phyloP scores from a whole-genome alignment of 2,329 filamentous ascomycete genomes.

The Penicillium oxalicum region DNA sequence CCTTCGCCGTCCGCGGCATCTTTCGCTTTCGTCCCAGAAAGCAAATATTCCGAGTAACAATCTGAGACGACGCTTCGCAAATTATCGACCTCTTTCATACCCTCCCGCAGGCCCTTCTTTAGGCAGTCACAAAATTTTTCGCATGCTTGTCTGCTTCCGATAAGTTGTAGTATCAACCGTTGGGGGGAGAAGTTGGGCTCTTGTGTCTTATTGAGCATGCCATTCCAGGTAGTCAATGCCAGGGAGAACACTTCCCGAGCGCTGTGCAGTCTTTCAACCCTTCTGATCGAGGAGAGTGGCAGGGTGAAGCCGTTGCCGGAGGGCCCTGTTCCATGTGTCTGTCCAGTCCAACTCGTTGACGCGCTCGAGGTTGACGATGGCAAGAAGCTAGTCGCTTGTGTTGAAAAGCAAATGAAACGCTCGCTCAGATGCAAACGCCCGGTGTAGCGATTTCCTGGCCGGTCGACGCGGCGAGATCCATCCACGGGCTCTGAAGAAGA shows the following conservation, averaged over 20 bases:
- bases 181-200: conserved; percentile 63
- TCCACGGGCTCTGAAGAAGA: conserved; percentile 55
- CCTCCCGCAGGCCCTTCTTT: conserved; percentile 80
- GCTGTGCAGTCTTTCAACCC: conserved; percentile 88
- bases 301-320: conserved; percentile 94
- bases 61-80: conserved; percentile 72
- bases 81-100: conserved; percentile 80
- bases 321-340: conserved; percentile 87
- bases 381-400: conserved; percentile 80
- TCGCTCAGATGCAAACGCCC: conserved; percentile 93
- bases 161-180: conserved; percentile 84
- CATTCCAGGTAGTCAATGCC: conserved; percentile 92
- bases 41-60: conserved; percentile 85
- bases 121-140: conserved; percentile 94
- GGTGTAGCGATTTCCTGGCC: conserved; percentile 74
- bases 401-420: conserved; percentile 93
- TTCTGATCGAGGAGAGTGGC: conserved; percentile 81
- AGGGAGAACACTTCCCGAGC: conserved; percentile 89
- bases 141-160: conserved; percentile 79
- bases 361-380: conserved; percentile 71
- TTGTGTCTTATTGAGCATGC: conserved; percentile 52
- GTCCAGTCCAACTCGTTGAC: conserved; percentile 80
- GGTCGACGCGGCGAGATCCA: conserved; percentile 49
- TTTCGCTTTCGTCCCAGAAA: conserved; percentile 46
- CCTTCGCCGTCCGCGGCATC: conserved; percentile 46